Conservation (phyloP, 2,329 filamentous ascomycete species). For the Aspergillus pseudoterreus region DNA sequence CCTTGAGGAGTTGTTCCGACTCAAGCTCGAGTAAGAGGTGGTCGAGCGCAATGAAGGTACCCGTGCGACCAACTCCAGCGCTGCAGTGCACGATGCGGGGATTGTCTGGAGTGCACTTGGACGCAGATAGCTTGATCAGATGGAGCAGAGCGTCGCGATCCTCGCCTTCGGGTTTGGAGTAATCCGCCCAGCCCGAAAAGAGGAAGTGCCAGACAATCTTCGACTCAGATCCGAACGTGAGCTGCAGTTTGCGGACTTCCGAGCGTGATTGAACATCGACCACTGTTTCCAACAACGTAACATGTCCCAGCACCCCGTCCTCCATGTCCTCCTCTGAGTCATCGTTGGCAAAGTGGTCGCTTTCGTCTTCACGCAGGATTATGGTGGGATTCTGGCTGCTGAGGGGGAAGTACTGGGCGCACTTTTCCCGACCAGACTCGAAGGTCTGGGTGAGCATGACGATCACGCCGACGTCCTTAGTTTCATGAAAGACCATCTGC, state of each 20-base stretch:
- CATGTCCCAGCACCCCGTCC: conserved; percentile 59
- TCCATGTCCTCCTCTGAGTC: conserved; percentile 62
- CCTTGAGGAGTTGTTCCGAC: conserved; percentile 61
- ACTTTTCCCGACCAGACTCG: conserved; percentile 76
- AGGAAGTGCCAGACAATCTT: conserved; percentile 78
- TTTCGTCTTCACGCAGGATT: conserved; percentile 33
- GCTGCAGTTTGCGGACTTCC: conserved; percentile 69
- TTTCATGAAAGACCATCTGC: conserved; percentile 91
- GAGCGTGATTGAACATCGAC: conserved; percentile 57
- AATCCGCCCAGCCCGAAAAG: conserved; percentile 87
- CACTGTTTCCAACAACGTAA: conserved; percentile 57
- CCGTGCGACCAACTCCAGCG: conserved; percentile 88
- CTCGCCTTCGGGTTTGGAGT: conserved; percentile 66
- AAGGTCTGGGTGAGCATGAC: conserved; percentile 92
- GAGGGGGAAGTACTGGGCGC: conserved; percentile 80
- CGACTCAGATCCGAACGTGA: conserved; percentile 49
- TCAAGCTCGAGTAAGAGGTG: conserved; percentile 81
- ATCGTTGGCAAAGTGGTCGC: conserved; percentile 49
- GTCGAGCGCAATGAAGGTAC: conserved; percentile 95
- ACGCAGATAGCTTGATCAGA: conserved; percentile 47
- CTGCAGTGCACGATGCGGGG: conserved; percentile 84
- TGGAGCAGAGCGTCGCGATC: conserved; percentile 50
- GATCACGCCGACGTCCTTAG: conserved; percentile 70
- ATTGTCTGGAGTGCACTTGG: conserved; percentile 51
- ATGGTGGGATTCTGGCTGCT: conserved; percentile 50